Evolutionary conservation across 129 eudicot species (phyloP).

Genomic region (Dittrichia graveolens): DNA sequence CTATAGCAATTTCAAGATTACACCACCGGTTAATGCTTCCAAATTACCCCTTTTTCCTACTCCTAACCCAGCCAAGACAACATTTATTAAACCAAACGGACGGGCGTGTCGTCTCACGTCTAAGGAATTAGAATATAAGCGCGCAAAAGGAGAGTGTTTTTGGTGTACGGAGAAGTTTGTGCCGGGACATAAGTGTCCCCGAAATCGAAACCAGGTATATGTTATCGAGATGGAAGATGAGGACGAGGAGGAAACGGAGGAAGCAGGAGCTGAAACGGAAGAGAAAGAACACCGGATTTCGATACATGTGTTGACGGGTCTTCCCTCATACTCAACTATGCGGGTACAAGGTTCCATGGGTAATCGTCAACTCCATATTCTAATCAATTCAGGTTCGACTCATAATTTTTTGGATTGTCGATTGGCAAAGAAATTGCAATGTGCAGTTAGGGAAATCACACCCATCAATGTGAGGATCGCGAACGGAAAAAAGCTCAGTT

Average conservation of each 20-base stretch:
- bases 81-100: background rate
- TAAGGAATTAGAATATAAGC: constrained; percentile 12
- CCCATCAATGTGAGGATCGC: constrained; percentile 10
- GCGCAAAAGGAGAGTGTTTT: too few relatives aligned
- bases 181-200: constrained; percentile 19
- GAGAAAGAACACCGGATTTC: constrained; percentile 12
- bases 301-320: constrained; percentile 7
- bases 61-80: background rate
- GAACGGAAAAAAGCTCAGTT: background rate
- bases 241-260: background rate
- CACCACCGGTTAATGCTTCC: background rate
- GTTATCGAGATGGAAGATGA: constrained; percentile 3
- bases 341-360: background rate
- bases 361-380: background rate
- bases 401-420: background rate
- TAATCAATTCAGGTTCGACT: too few relatives aligned
- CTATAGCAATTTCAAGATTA: background rate
- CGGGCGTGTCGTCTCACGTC: background rate
- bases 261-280: background rate
- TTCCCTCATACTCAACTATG: background rate
- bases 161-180: too few relatives aligned
- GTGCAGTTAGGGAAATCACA: too few relatives aligned
- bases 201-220: too few relatives aligned
- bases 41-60: constrained; percentile 16
- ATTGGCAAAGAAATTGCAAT: background rate